phyloP scores from a whole-genome alignment of 2,329 filamentous ascomycete species.

The Nemania sp. region DNA sequence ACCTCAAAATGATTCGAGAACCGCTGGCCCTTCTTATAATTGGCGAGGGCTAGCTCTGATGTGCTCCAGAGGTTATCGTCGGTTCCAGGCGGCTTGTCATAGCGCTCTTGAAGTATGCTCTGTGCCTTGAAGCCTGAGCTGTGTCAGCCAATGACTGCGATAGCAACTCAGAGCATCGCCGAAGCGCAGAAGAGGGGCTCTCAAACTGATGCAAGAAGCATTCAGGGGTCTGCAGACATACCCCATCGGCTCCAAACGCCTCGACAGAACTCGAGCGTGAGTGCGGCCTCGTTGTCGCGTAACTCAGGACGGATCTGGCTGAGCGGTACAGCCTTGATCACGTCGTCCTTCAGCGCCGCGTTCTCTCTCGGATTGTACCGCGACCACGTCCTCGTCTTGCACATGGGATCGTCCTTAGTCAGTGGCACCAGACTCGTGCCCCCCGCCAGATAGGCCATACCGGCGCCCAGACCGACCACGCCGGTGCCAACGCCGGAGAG shows the following conservation, averaged over 20 bases:
- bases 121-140: slow-evolving; percentile 51
- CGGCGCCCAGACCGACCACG: slow-evolving; percentile 51
- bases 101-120: slow-evolving; percentile 38
- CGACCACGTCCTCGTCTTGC: slow-evolving; percentile 58
- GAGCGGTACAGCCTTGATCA: slow-evolving; percentile 64
- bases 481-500: slow-evolving; percentile 52
- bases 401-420: slow-evolving; percentile 62
- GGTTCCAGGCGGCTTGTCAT: slow-evolving; percentile 38
- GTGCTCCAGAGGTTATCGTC: slow-evolving; percentile 38
- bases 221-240: too few species aligned
- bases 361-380: slow-evolving; percentile 66
- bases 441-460: slow-evolving; percentile 55
- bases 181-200: background rate
- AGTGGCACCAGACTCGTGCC: slow-evolving; percentile 61
- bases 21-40: slow-evolving; percentile 34
- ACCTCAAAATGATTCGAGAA: slow-evolving; percentile 43
- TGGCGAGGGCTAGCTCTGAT: slow-evolving; percentile 35
- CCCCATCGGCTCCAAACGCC: slow-evolving; percentile 69
- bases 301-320: slow-evolving; percentile 66
- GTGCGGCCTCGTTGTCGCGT: slow-evolving; percentile 59
- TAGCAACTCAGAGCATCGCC: background rate
- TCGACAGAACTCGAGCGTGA: slow-evolving; percentile 68
- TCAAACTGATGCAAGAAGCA: too few species aligned
- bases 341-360: slow-evolving; percentile 66
- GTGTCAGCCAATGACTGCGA: slow-evolving; percentile 4